Conservation (phyloP, 2,329 filamentous ascomycete genomes). For the Tricladium varicosporioides region DNA sequence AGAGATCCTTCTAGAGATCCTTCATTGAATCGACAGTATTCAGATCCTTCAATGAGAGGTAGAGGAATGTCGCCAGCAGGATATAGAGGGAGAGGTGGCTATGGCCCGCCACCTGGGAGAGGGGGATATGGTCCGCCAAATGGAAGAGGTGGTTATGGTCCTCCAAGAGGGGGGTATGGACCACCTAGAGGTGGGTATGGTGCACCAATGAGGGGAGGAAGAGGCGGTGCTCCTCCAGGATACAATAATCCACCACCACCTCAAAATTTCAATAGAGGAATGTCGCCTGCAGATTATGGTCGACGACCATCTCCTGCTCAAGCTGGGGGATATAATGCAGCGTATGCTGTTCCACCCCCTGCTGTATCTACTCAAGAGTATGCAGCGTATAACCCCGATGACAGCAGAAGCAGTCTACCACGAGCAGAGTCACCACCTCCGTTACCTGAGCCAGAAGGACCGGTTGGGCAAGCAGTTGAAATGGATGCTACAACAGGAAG, state of each 20-base stretch:
- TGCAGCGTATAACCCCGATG: conserved; percentile 28
- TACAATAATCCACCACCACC: conserved; percentile 22
- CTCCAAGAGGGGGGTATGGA: conserved; percentile 39
- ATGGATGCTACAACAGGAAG: conserved; percentile 71
- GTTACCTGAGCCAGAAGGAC: conserved; percentile 44
- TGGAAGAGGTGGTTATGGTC: conserved; percentile 54
- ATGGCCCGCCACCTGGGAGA: conserved; percentile 41
- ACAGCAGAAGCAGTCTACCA: conserved; percentile 42
- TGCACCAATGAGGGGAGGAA: conserved; percentile 14
- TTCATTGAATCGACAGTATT: conserved; percentile 45
- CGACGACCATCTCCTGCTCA: conserved; percentile 25
- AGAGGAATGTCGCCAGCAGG: conserved; percentile 27
- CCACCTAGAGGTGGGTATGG: conserved; percentile 48
- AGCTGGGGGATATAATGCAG: conserved; percentile 14
- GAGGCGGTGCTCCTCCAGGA: conserved; percentile 42
- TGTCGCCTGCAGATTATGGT: conserved; percentile 16
- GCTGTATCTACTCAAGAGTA: conserved; percentile 22
- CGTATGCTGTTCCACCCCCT: conserved; percentile 16
- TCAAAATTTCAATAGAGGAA: conserved; percentile 21
- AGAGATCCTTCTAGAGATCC: conserved; percentile 45
- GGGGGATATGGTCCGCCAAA: conserved; percentile 46
- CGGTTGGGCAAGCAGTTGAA: conserved; percentile 67
- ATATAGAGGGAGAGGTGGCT: conserved; percentile 23
- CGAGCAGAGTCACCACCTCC: conserved; percentile 65
- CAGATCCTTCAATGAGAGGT: conserved; percentile 29